Conservation (phyloP, 257 asterid genomes). For the Forsythia viridissima region DNA sequence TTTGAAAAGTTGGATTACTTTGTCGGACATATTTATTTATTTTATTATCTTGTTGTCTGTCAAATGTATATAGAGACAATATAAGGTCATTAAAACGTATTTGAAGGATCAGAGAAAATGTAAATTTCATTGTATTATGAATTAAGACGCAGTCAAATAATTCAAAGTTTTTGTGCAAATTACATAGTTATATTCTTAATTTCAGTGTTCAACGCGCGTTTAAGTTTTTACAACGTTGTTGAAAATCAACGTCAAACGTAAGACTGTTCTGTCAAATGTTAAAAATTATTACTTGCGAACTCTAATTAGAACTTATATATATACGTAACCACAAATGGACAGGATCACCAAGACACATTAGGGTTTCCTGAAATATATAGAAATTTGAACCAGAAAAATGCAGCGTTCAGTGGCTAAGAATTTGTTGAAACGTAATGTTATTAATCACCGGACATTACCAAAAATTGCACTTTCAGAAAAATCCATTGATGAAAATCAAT, state of each 20-base stretch:
- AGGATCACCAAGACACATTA: not conserved
- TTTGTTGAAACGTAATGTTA: constrained; percentile 23
- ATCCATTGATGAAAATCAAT: not conserved
- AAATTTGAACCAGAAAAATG: constrained; percentile 14
- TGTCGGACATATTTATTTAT: not conserved
- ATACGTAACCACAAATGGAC: not conserved
- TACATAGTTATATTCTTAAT: constrained; percentile 15
- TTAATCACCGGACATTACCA: constrained; percentile 1
- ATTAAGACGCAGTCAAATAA: constrained; percentile 21
- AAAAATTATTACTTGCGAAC: not conserved
- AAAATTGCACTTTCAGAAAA: not conserved
- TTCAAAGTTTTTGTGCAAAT: constrained; percentile 24
- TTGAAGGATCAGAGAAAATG: constrained; percentile 26
- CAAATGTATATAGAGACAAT: not conserved
- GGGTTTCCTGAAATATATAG: not conserved
- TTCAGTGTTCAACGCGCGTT: no score
- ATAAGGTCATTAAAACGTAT: constrained; percentile 25
- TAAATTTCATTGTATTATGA: not conserved
- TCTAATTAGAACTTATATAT: not conserved
- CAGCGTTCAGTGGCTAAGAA: constrained; percentile 43
- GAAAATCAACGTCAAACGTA: constrained; percentile 32
- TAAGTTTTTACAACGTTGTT: not conserved
- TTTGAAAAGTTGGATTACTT: not conserved
- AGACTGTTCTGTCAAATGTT: not conserved
- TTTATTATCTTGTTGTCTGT: not conserved